These are phyloP conservation scores for Blastocystis sp. DNA, from an alignment of 352 stramenopile genomes.

Conservation along the genomic window DNA sequence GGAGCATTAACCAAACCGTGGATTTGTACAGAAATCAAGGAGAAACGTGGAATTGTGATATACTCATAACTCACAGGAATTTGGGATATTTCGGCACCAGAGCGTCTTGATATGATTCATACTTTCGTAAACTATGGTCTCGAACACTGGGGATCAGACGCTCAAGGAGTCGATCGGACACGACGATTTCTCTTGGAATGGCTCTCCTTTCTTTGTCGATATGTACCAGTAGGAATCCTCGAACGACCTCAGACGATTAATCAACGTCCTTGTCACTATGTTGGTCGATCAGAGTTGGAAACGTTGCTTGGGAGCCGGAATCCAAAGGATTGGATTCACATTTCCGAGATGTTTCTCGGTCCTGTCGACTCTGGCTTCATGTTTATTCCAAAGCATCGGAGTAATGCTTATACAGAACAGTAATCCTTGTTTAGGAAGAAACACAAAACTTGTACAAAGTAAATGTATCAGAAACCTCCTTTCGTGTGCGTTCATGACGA, in stretches of 20 bases:
- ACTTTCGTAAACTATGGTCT: constrained; percentile 91
- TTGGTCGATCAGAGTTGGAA: constrained; percentile 85
- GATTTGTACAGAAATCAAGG: constrained; percentile 96
- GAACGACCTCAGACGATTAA: constrained; percentile 94
- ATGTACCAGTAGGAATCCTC: constrained; percentile 93
- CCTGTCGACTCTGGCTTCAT: constrained; percentile 81
- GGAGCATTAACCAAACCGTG: constrained; percentile 97
- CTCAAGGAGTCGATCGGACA: constrained; percentile 92
- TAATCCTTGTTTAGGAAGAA: not conserved
- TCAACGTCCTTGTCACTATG: constrained; percentile 81
- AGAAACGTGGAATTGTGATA: constrained; percentile 69
- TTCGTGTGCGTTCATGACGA: not conserved
- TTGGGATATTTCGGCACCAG: constrained; percentile 68
- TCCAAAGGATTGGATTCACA: constrained; percentile 92
- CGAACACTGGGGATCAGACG: constrained; percentile 95
- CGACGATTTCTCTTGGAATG: constrained; percentile 95
- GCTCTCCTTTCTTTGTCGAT: constrained; percentile 94
- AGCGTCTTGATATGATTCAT: constrained; percentile 90
- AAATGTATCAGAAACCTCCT: not conserved
- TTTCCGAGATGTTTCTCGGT: constrained; percentile 94
- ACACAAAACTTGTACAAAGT: not conserved
- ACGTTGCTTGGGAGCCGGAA: constrained; percentile 78
- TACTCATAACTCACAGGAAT: not conserved
- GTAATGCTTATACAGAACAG: constrained; percentile 79
- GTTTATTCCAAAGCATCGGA: constrained; percentile 95